Base-by-base conservation (phyloP, 1,284 basidiomycete species). In the Coriolopsis trogii region DNA sequence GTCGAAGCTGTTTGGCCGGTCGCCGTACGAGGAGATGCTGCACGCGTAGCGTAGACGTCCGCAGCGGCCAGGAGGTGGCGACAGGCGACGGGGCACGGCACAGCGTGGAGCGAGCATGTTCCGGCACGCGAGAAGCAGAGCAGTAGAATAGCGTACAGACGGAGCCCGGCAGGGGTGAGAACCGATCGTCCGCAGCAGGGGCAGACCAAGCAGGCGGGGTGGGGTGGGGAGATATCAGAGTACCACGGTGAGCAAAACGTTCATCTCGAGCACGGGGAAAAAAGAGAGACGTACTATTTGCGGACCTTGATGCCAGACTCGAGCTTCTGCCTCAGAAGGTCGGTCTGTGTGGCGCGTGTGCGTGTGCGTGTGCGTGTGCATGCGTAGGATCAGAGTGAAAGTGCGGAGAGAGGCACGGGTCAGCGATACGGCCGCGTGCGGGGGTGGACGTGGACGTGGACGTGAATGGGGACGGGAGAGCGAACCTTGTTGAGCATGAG, bases 1-100 rank as follows among this genome's bases (percentile, higher is more conserved):
- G 56, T 84, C 80, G 65, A 76, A 90, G 46, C 75, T 80, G 62
- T 91, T 91, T 40, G 85, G 78, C 47, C 89, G 73, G 56, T 88
- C 79, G 6, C 86, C 88, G 63, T 87, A 91, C 47, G 88, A 90
- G 34, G 86, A 88, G 67, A 91, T 90, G 67, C 88, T 91, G 63
- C 28, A 30, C 25, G 41, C 16, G 30, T 13, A 3, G 3, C 23
- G 10, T 13, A 28, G n/a, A 28, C 18, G 26, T 18, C 7, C 33
- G 4, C n/a, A 18, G 33, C n/a, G 8, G 28, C 8, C 7, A 30
- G 28, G 28, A 18, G 37, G 46, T 31, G 30, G 29, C 25, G 37
- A n/a, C 45, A 10, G 25, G 52, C 24, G 36, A n/a, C 28, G 13
- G 42, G 41, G 44, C 20, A 41, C 34, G 20, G 37, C 29, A n/a